Percentiles rank a stretch among this genome's conserved stretches.
These are phyloP conservation scores for Phyllachora maydis DNA, from an alignment of 2,329 filamentous ascomycete species.

Conservation along the genomic window DNA sequence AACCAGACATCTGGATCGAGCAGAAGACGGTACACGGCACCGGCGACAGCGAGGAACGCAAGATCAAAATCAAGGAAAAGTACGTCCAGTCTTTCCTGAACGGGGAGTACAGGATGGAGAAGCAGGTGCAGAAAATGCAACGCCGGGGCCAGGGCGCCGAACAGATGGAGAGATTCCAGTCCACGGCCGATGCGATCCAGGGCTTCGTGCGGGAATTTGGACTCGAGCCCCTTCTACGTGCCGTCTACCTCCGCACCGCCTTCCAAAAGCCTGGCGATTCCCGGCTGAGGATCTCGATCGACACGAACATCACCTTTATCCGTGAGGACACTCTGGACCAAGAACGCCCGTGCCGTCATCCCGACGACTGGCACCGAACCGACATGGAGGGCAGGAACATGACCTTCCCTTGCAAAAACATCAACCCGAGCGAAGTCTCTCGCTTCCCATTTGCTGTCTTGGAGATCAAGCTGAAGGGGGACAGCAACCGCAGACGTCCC, in stretches of 20 bases:
- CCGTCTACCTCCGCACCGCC: conserved; percentile 83
- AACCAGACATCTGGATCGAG: conserved; percentile 68
- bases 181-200: conserved; percentile 58
- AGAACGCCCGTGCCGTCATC: conserved; percentile 74
- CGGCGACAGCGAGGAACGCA: conserved; percentile 57
- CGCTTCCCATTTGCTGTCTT: conserved; percentile 81
- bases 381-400: conserved; percentile 74
- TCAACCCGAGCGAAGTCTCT: conserved; percentile 79
- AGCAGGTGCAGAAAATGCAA: conserved; percentile 72
- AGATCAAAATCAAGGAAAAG: conserved; percentile 80
- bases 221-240: conserved; percentile 68
- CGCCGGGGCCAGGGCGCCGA: conserved; percentile 46
- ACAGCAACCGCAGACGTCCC: conserved; percentile 43
- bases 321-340: conserved; percentile 55
- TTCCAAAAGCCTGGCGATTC: conserved; percentile 93
- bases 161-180: conserved; percentile 48
- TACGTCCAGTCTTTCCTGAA: conserved; percentile 76
- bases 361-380: conserved; percentile 71
- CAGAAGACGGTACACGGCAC: conserved; percentile 70
- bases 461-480: conserved; percentile 74
- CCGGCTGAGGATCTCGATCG: conserved; percentile 76
- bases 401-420: conserved; percentile 69
- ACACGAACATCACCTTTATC: conserved; percentile 82
- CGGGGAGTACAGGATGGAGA: conserved; percentile 81
- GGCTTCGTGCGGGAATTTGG: conserved; percentile 56